Evolutionary conservation across 352 stramenopile species (phyloP).

Genomic region (Pythium periplocum): DNA sequence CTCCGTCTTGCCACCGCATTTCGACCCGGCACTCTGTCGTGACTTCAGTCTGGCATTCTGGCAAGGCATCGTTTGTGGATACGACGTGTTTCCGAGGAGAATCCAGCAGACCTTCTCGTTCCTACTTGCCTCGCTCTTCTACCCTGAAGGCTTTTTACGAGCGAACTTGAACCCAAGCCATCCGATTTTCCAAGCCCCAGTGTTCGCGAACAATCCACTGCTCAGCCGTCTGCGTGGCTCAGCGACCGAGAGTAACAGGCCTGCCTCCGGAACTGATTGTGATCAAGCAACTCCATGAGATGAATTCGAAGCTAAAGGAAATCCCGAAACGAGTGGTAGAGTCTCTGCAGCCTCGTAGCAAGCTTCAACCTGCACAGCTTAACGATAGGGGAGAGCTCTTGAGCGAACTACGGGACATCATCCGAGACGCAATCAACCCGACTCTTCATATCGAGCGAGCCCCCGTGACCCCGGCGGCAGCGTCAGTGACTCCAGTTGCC

Average conservation of each 20-base stretch:
- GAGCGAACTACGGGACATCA: no score
- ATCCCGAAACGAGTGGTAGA: neutral
- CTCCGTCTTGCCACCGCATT: constrained; percentile 7
- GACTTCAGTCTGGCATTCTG: constrained; percentile 2
- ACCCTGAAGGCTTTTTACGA: constrained; percentile 4
- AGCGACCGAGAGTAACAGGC: neutral
- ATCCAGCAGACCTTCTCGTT: constrained; percentile 2
- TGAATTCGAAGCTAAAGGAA: neutral
- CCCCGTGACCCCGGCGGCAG: no score
- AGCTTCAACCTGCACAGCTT: no score
- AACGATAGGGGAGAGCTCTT: no score
- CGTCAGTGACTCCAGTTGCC: no score
- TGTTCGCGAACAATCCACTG: constrained; percentile 5
- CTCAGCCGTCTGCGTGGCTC: neutral
- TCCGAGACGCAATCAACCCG: no score
- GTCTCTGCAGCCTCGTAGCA: no score
- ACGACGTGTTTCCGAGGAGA: neutral
- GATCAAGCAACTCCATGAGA: no score
- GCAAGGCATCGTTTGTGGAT: constrained; percentile 1
- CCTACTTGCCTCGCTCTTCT: constrained; percentile 4
- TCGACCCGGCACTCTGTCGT: neutral
- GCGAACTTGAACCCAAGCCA: neutral
- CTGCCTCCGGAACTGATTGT: no score
- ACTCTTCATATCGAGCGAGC: no score
- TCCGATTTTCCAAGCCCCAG: constrained; percentile 6